Percentiles rank a stretch among this genome's conserved stretches.
Conservation (phyloP, 495 filamentous ascomycete species). For the Podospora fimiseda region DNA sequence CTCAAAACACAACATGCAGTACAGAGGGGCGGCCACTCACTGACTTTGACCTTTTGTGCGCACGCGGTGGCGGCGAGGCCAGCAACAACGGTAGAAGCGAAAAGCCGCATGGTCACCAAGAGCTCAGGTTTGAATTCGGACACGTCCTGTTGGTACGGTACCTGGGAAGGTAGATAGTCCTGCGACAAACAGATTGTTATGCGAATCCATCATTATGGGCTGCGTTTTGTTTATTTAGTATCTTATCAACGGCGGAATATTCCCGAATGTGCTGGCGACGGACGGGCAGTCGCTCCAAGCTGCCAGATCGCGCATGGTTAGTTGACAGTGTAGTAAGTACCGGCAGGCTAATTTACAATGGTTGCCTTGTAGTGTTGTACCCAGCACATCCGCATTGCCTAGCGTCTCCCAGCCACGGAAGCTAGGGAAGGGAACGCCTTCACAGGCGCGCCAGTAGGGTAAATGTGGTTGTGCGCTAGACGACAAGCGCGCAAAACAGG, state of each 20-base stretch:
- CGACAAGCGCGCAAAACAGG: too few relatives aligned
- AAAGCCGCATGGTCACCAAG: conserved; percentile 12
- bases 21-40: conserved; percentile 7
- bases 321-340: neutral
- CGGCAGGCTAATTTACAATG: neutral
- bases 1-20: neutral
- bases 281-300: neutral
- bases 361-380: neutral
- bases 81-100: conserved; percentile 1
- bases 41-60: conserved; percentile 19
- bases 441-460: conserved; percentile 1
- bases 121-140: neutral
- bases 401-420: too few relatives aligned
- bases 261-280: neutral
- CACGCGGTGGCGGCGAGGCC: conserved; percentile 10
- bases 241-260: neutral
- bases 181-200: neutral
- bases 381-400: neutral
- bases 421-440: too few relatives aligned
- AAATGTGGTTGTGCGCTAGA: neutral
- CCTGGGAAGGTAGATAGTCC: too few relatives aligned
- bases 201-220: neutral
- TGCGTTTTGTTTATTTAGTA: neutral
- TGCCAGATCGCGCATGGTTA: neutral
- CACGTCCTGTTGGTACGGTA: too few relatives aligned